Percentiles rank a stretch among this genome's conserved stretches.
Evolutionary conservation across 805 yeast species (phyloP).

Genomic region (Diddensiella caesifluorescens): DNA sequence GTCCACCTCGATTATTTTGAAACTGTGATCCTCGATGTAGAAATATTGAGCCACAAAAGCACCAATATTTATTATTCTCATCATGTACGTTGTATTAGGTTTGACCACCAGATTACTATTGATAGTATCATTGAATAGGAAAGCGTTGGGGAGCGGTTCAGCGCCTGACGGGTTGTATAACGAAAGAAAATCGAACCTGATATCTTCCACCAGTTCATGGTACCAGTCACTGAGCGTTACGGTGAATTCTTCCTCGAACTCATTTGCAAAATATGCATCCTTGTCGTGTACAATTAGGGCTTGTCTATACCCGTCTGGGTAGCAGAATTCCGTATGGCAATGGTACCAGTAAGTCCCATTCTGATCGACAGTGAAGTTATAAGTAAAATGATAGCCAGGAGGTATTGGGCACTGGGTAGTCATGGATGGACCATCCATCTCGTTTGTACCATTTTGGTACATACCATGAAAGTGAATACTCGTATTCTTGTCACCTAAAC

Average conservation of each 20-base stretch:
- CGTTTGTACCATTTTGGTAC: constrained; percentile 65
- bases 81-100: constrained; percentile 75
- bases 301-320: constrained; percentile 70
- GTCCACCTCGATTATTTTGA: constrained; percentile 83
- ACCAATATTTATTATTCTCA: constrained; percentile 78
- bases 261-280: constrained; percentile 48
- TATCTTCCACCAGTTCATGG: constrained; percentile 49
- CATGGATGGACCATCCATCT: constrained; percentile 87
- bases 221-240: constrained; percentile 81
- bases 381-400: constrained; percentile 62
- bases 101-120: constrained; percentile 51
- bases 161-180: constrained; percentile 91
- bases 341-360: constrained; percentile 97
- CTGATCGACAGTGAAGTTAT: constrained; percentile 85
- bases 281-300: constrained; percentile 65
- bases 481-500: constrained; percentile 60
- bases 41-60: constrained; percentile 86
- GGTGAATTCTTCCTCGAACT: constrained; percentile 73
- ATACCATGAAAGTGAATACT: constrained; percentile 89
- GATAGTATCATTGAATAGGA: constrained; percentile 70
- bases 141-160: constrained; percentile 84
- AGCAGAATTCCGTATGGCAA: constrained; percentile 82
- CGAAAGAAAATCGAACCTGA: constrained; percentile 46
- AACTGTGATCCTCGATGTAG: constrained; percentile 78
- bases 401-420: constrained; percentile 85